Percentiles rank a stretch among this genome's conserved stretches.
phyloP scores from a whole-genome alignment of 257 asterid species.

The Linderniella brevidens region DNA sequence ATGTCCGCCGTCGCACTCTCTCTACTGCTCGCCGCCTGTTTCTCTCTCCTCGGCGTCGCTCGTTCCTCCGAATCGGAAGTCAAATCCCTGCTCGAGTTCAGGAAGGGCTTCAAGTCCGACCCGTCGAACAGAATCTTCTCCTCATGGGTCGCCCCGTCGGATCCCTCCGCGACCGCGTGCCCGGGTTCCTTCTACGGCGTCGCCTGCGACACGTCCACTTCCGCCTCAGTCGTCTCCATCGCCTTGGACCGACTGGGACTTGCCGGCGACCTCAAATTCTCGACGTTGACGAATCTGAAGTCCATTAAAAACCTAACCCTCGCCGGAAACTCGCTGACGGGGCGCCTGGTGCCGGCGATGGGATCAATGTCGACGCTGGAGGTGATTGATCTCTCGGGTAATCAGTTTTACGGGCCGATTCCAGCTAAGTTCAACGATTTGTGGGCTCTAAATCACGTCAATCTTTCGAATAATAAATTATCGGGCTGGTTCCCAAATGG shows the following conservation, averaged over 20 bases:
- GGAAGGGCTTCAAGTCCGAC: conserved; percentile 46
- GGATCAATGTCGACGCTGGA: conserved; percentile 41
- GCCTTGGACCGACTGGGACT: conserved; percentile 33
- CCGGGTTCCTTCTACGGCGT: conserved; percentile 47
- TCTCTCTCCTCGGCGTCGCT: no score
- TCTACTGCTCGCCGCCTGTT: no score
- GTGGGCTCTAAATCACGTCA: conserved; percentile 40
- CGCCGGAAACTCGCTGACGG: conserved; percentile 45
- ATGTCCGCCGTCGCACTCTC: no score
- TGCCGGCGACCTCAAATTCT: conserved; percentile 48
- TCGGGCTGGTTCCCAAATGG: conserved; percentile 41
- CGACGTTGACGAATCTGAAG: conserved; percentile 27
- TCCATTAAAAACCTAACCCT: conserved; percentile 37
- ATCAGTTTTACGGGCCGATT: conserved; percentile 54
- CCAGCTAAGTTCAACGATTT: conserved; percentile 38
- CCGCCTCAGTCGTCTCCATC: conserved; percentile 23
- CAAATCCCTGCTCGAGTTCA: conserved; percentile 55
- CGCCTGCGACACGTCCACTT: conserved; percentile 17
- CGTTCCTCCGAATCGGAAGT: conserved; percentile 25
- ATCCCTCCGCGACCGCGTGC: conserved; percentile 23
- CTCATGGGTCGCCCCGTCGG: conserved; percentile 25
- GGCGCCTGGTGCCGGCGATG: conserved; percentile 51
- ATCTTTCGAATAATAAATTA: conserved; percentile 41
- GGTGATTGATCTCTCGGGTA: conserved; percentile 53
- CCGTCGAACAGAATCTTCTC: conserved; percentile 29